A percentile compares a stretch with the other conserved stretches of the same genome.
These are phyloP conservation scores for Apiospora aurea DNA, from an alignment of 2,329 filamentous ascomycete genomes.

Conservation along the genomic window DNA sequence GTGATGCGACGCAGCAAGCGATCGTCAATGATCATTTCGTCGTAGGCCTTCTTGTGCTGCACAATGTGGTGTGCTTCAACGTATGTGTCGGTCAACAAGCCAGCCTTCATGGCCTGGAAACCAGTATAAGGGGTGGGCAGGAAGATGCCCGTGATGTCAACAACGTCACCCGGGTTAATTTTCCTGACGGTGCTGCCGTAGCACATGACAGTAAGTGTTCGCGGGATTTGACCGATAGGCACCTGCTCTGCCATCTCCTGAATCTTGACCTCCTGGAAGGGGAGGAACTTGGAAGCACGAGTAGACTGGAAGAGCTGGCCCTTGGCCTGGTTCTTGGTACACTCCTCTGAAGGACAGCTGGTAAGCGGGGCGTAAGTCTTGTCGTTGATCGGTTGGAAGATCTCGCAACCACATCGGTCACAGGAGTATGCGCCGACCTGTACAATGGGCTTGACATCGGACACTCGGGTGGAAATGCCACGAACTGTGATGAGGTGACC, in stretches of 20 bases:
- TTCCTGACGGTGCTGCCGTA: slow-evolving; percentile 85
- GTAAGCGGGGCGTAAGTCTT: slow-evolving; percentile 90
- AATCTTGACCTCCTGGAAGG: slow-evolving; percentile 98
- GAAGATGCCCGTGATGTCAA: slow-evolving; percentile 95
- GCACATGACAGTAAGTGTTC: slow-evolving; percentile 88
- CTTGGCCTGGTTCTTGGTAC: slow-evolving; percentile 87
- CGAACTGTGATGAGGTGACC: slow-evolving; percentile 93
- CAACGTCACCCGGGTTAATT: slow-evolving; percentile 91
- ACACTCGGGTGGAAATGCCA: slow-evolving; percentile 93
- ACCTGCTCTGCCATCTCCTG: slow-evolving; percentile 99
- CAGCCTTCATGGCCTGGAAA: slow-evolving; percentile 95
- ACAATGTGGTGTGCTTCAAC: slow-evolving; percentile 91
- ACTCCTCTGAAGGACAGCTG: slow-evolving; percentile 89
- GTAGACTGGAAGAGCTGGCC: slow-evolving; percentile 94
- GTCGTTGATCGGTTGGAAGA: slow-evolving; percentile 93
- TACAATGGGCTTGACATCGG: slow-evolving; percentile 97
- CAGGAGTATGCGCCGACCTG: slow-evolving; percentile 98
- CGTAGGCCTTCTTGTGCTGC: slow-evolving; percentile 98
- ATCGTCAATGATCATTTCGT: slow-evolving; percentile 85
- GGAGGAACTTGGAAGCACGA: slow-evolving; percentile 94
- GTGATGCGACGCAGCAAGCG: slow-evolving; percentile 84
- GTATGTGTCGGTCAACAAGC: slow-evolving; percentile 96
- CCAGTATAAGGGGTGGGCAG: slow-evolving; percentile 98
- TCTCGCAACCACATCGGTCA: slow-evolving; percentile 94
- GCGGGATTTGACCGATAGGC: slow-evolving; percentile 94